These are phyloP conservation scores for Massarina eburnea DNA, from an alignment of 2,329 filamentous ascomycete species.

Conservation along the genomic window DNA sequence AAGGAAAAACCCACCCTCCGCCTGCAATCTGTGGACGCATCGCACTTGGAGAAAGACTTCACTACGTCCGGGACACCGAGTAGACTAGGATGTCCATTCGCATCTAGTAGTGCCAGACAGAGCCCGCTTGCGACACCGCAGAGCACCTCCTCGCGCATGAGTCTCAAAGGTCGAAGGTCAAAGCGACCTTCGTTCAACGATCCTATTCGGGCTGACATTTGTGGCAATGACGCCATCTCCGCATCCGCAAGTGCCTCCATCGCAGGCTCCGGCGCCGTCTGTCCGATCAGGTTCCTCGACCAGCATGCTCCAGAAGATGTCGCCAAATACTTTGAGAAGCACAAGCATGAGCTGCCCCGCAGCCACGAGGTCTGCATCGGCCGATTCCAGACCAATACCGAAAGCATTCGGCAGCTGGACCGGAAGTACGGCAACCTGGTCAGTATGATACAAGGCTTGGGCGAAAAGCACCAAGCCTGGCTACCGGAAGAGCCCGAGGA, in stretches of 20 bases:
- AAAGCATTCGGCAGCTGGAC: slow-evolving; percentile 83
- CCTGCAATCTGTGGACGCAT: slow-evolving; percentile 38
- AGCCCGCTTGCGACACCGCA: slow-evolving; percentile 46
- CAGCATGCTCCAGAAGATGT: slow-evolving; percentile 92
- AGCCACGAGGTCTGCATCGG: slow-evolving; percentile 92
- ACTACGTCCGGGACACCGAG: slow-evolving; percentile 83
- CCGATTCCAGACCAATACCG: slow-evolving; percentile 83
- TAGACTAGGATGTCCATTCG: slow-evolving; percentile 79
- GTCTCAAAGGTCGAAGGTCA: slow-evolving; percentile 39
- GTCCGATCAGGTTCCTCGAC: slow-evolving; percentile 89
- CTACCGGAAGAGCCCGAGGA: slow-evolving; percentile 61
- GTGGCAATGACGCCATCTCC: slow-evolving; percentile 47
- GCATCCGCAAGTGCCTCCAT: slow-evolving; percentile 48
- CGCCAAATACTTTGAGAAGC: slow-evolving; percentile 88
- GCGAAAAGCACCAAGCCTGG: slow-evolving; percentile 85
- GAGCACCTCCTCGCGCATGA: slow-evolving; percentile 43
- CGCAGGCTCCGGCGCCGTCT: slow-evolving; percentile 60
- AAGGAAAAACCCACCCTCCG: slow-evolving; percentile 22
- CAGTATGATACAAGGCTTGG: slow-evolving; percentile 91
- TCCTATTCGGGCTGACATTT: slow-evolving; percentile 46
- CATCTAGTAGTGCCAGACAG: slow-evolving; percentile 50
- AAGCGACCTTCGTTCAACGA: slow-evolving; percentile 47
- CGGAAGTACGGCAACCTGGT: slow-evolving; percentile 91
- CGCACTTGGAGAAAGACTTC: slow-evolving; percentile 78
- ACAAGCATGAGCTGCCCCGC: slow-evolving; percentile 91